These are phyloP conservation scores for Pestalotiopsis sp. DNA, from an alignment of 2,329 filamentous ascomycete genomes.

Conservation along the genomic window DNA sequence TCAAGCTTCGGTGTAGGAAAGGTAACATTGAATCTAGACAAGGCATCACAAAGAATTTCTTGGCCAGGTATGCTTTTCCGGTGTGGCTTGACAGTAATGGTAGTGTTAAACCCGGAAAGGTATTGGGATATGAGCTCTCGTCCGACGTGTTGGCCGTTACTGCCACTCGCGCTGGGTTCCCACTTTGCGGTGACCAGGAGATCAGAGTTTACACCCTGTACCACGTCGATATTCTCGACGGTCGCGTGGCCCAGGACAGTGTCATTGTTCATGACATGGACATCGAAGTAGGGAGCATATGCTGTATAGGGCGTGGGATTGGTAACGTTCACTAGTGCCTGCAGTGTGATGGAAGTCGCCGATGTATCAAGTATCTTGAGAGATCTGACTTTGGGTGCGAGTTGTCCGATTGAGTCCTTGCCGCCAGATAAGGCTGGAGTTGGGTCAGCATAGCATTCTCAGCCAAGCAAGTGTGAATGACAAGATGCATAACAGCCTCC, in stretches of 20 bases:
- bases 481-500: slow-evolving; percentile 18
- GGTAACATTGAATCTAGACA: slow-evolving; percentile 73
- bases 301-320: slow-evolving; percentile 91
- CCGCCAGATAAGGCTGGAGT: slow-evolving; percentile 60
- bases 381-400: slow-evolving; percentile 68
- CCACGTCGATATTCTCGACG: slow-evolving; percentile 64
- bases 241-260: slow-evolving; percentile 76
- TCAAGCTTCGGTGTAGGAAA: slow-evolving; percentile 71
- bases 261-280: slow-evolving; percentile 75
- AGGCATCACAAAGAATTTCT: slow-evolving; percentile 70
- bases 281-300: slow-evolving; percentile 75
- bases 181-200: slow-evolving; percentile 71
- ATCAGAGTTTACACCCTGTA: slow-evolving; percentile 71
- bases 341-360: slow-evolving; percentile 68
- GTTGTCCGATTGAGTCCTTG: slow-evolving; percentile 49
- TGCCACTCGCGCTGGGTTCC: slow-evolving; percentile 71
- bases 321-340: slow-evolving; percentile 77
- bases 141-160: slow-evolving; percentile 63
- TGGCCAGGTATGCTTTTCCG: slow-evolving; percentile 72
- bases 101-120: slow-evolving; percentile 85
- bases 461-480: slow-evolving; percentile 20
- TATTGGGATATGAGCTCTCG: slow-evolving; percentile 81
- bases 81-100: slow-evolving; percentile 73
- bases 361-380: slow-evolving; percentile 76
- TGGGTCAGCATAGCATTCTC: slow-evolving; percentile 35